Evolutionary conservation across 345 rosid genomes (phyloP).

Genomic region (Bruguiera sexangula): DNA sequence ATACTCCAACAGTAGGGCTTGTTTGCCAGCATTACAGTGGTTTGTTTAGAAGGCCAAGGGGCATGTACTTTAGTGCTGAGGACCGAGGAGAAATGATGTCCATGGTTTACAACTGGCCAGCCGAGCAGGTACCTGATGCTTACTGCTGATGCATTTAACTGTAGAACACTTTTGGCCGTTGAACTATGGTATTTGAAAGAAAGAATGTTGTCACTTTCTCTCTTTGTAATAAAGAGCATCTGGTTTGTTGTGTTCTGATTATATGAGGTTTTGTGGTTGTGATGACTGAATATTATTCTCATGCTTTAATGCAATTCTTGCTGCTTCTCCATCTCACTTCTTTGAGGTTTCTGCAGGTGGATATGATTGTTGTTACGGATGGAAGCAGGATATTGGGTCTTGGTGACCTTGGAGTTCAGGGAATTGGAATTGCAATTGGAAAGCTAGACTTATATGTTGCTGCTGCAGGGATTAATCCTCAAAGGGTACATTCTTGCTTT

Average conservation of each 20-base stretch:
- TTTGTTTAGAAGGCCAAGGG: conserved; percentile 94
- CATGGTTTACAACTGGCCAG: conserved; percentile 99
- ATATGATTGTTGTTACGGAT: conserved; percentile 99
- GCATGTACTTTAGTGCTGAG: conserved; percentile 92
- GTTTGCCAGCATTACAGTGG: conserved; percentile 97
- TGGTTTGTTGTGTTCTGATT: background rate
- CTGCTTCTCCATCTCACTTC: background rate
- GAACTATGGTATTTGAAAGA: background rate
- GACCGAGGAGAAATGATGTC: conserved; percentile 99
- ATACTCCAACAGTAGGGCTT: conserved; percentile 95
- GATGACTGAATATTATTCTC: conserved; percentile 3
- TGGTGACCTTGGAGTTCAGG: conserved; percentile 98
- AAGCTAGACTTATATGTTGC: conserved; percentile 97
- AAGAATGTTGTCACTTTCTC: background rate
- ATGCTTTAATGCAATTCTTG: background rate
- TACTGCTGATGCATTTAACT: conserved; percentile 13
- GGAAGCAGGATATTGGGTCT: conserved; percentile 99
- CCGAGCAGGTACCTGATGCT: conserved; percentile 70
- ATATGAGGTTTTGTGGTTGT: background rate
- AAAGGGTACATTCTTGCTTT: conserved; percentile 54
- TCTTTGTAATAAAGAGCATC: background rate
- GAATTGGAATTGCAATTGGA: conserved; percentile 93
- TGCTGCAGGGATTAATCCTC: conserved; percentile 99
- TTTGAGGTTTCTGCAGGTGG: conserved; percentile 54
- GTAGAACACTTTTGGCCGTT: conserved; percentile 9